phyloP scores from a whole-genome alignment of 148 eudicot species.

The Rhododendron kiyosumense region DNA sequence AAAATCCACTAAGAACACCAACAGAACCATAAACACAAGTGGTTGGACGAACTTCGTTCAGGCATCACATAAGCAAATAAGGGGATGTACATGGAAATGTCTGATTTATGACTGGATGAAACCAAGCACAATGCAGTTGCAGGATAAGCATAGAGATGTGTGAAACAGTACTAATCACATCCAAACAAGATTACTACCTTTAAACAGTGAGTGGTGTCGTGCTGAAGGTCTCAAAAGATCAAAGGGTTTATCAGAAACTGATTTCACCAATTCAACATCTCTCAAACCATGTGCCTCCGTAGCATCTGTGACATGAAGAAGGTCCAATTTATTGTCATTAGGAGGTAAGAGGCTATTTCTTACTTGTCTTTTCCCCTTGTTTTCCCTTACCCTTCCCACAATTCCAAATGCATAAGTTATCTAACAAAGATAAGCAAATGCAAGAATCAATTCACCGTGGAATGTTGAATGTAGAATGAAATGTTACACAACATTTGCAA shows the following conservation, averaged over 20 bases:
- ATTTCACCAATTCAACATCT: conserved; percentile 46
- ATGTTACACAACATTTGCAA: background rate
- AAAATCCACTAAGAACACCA: background rate
- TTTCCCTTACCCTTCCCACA: background rate
- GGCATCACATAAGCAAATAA: background rate
- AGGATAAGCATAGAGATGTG: background rate
- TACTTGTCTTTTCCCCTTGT: background rate
- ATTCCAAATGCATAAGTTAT: background rate
- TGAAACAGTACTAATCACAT: background rate
- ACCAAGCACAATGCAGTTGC: conserved; percentile 1
- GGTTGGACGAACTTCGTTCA: background rate
- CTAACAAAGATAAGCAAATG: background rate
- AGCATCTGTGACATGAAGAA: conserved; percentile 35
- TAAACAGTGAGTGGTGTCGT: conserved; percentile 45
- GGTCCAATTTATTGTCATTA: conserved; percentile 23
- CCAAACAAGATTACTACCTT: conserved; percentile 38
- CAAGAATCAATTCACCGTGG: background rate
- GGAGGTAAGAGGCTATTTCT: background rate
- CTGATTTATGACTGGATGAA: background rate
- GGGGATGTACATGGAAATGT: background rate
- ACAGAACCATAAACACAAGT: background rate
- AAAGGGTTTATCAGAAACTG: conserved; percentile 44
- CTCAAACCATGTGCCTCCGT: conserved; percentile 35
- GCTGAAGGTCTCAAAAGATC: conserved; percentile 59
- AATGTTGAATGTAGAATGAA: background rate